Percentiles rank a stretch among this genome's conserved stretches.
Conservation (phyloP, 2,329 filamentous ascomycete species). For the Ophiocordyceps camponoti-rufipedis region DNA sequence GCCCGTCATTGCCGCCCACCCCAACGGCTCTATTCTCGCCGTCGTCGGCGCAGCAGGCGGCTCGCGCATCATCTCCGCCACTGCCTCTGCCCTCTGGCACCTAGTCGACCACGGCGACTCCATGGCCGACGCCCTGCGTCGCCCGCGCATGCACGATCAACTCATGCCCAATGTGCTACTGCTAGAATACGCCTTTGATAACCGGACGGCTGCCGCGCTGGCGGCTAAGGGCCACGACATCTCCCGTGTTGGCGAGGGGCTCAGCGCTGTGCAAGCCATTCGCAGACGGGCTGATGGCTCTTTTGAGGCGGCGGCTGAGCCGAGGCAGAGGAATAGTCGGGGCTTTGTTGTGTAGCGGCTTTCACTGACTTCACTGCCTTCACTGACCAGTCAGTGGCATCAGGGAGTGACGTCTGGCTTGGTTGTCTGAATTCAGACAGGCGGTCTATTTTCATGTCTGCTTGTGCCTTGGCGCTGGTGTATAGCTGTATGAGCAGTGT, state of each 20-base stretch:
- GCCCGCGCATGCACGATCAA: slow-evolving; percentile 66
- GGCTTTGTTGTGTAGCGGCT: slow-evolving; percentile 17
- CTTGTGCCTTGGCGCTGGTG: no score
- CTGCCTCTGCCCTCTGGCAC: slow-evolving; percentile 55
- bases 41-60: slow-evolving; percentile 64
- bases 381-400: no score
- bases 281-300: slow-evolving; percentile 39
- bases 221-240: slow-evolving; percentile 49
- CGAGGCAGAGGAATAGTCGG: slow-evolving; percentile 52
- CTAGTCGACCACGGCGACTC: slow-evolving; percentile 46
- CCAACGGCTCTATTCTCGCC: slow-evolving; percentile 46
- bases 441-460: no score
- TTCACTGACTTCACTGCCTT: no score
- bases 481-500: no score
- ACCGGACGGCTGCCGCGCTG: slow-evolving; percentile 45
- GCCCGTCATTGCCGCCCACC: slow-evolving; percentile 52
- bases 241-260: slow-evolving; percentile 42
- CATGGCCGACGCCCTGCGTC: slow-evolving; percentile 40
- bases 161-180: slow-evolving; percentile 50
- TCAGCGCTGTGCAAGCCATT: slow-evolving; percentile 56
- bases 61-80: slow-evolving; percentile 66
- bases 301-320: slow-evolving; percentile 66
- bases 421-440: no score
- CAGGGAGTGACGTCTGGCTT: no score
- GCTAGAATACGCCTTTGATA: slow-evolving; percentile 54